Base-by-base conservation (phyloP, 108 stramenopile genomes). In the Cyclotella choctawhatcheeana region DNA sequence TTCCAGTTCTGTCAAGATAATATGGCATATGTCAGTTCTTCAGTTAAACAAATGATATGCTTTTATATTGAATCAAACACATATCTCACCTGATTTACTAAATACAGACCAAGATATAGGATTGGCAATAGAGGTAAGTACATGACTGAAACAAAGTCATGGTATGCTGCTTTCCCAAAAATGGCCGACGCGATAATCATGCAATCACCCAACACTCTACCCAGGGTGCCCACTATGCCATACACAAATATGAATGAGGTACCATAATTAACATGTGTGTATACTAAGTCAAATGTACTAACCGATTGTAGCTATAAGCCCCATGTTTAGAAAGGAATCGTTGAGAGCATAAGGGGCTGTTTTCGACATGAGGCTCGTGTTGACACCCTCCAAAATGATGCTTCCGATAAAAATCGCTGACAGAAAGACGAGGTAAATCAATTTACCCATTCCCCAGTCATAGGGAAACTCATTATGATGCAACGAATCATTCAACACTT, bases 311-410 rank as follows among this genome's bases (percentile, higher is more conserved):
- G 84, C 88, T 18, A 94, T 50, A 18, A 88, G 78, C n/a, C 89
- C 88, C 47, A 86, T 69, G 61, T 90, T 87, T 7, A 87, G 43
- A 25, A 83, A 71, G 17, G 77, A 69, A 22, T 58, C 63, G 54
- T 90, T 86, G 20, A 82, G 34, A 22, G 79, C 74, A n/a, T 61
- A 44, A 2, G 93, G 93, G 14, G 82, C 77, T 22, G 85, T 65
- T 70, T 94, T 94, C 17, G 86, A 86, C 70, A 91, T 85, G 7
- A 94, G 60, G 16, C 84, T 84, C 30, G 87, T 83, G 27, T 89
- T 73, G 33, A 87, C 83, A 13, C 84, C 74, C 61, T 91, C 88
- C 56, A 91, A 68, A 20, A 90, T 71, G 24, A 83, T 85, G 18
- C 87, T 54, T 10, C 84, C 85, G 32, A 75, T 74, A 64, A 88